Percentiles rank a stretch among this genome's conserved stretches.
phyloP scores from a whole-genome alignment of 305 asterid species.

The Stenogyne calaminthoides region DNA sequence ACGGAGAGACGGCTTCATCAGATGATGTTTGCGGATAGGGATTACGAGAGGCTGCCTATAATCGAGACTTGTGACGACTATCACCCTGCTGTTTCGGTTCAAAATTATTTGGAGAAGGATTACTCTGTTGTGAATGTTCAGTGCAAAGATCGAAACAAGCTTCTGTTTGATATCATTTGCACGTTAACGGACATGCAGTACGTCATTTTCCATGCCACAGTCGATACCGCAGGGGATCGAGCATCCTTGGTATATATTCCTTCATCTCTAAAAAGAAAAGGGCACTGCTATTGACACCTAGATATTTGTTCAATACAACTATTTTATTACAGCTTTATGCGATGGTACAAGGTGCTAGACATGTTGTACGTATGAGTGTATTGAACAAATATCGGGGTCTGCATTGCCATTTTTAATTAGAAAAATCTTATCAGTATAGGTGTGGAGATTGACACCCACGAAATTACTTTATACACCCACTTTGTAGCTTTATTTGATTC shows the following conservation, averaged over 20 bases:
- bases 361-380: too few species aligned
- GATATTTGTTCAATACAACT: too few species aligned
- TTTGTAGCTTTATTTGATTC: not conserved
- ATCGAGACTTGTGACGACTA: slow-evolving; percentile 38
- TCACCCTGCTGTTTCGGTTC: slow-evolving; percentile 59
- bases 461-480: not conserved
- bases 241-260: slow-evolving; percentile 57
- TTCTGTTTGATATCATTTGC: slow-evolving; percentile 79
- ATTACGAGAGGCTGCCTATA: slow-evolving; percentile 63
- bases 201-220: slow-evolving; percentile 75
- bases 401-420: too few species aligned
- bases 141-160: slow-evolving; percentile 77
- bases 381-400: too few species aligned
- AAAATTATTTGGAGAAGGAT: slow-evolving; percentile 70
- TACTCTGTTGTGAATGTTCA: slow-evolving; percentile 77
- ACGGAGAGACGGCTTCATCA: slow-evolving; percentile 98
- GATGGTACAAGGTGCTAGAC: too few species aligned
- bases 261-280: too few species aligned
- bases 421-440: not conserved
- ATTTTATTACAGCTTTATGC: too few species aligned
- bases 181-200: slow-evolving; percentile 84
- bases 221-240: slow-evolving; percentile 55
- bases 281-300: too few species aligned
- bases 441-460: too few species aligned
- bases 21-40: slow-evolving; percentile 94